Evolutionary conservation across 75 land plant genomes (phyloP).

Genomic region (Pinus taeda): DNA sequence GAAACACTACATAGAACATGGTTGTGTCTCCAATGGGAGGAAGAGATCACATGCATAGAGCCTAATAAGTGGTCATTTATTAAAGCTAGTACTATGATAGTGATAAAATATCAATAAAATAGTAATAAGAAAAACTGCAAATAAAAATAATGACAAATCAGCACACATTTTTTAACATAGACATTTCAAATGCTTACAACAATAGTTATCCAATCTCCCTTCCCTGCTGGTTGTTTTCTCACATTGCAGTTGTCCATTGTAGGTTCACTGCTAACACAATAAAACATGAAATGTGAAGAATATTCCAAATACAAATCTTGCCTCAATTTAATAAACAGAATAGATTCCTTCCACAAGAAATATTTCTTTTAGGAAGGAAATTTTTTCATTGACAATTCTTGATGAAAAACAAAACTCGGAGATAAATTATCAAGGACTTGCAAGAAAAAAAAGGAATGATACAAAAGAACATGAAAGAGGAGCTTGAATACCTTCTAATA

Average conservation of each 20-base stretch:
- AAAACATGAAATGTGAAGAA: background rate
- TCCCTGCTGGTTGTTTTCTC: conserved; percentile 38
- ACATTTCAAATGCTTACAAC: conserved; percentile 40
- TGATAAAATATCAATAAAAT: too few relatives aligned
- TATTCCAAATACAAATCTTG: conserved; percentile 5
- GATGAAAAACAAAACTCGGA: background rate
- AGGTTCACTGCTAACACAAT: conserved; percentile 71
- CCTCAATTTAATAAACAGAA: background rate
- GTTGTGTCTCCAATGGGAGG: too few relatives aligned
- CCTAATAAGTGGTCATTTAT: too few relatives aligned
- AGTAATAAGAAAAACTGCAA: too few relatives aligned
- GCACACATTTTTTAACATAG: background rate
- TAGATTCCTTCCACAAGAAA: background rate
- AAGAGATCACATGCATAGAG: too few relatives aligned
- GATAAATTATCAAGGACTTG: background rate
- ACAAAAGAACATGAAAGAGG: background rate
- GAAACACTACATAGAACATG: too few relatives aligned
- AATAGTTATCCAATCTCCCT: conserved; percentile 68
- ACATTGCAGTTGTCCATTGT: conserved; percentile 39
- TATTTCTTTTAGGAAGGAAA: background rate
- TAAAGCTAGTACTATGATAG: too few relatives aligned
- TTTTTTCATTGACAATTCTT: background rate
- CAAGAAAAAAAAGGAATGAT: conserved; percentile 7
- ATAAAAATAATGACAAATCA: background rate
- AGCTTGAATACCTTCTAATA: conserved; percentile 57